Evolutionary conservation across 805 yeast species (phyloP).

Genomic region (Candida boidinii): DNA sequence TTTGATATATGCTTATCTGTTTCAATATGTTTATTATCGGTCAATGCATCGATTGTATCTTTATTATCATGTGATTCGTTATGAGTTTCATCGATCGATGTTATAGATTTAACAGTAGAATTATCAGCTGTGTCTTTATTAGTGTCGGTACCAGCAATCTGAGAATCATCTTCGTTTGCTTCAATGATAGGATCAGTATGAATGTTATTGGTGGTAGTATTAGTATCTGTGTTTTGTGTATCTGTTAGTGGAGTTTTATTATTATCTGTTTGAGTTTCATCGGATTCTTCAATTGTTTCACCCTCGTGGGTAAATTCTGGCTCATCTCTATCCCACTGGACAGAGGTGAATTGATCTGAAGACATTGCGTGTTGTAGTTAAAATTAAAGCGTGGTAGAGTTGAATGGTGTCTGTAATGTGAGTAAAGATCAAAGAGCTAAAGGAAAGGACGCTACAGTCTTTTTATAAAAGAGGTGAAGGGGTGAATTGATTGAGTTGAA

Average conservation of each 20-base stretch:
- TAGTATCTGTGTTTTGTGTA: not conserved
- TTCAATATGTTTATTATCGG: not conserved
- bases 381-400: too few species aligned
- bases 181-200: not conserved
- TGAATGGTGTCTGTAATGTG: too few species aligned
- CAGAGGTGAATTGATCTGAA: conserved; percentile 48
- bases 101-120: too few species aligned
- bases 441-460: too few species aligned
- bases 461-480: too few species aligned
- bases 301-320: not conserved
- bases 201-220: not conserved
- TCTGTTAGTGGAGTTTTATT: not conserved
- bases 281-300: conserved; percentile 12
- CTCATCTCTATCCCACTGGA: conserved; percentile 48
- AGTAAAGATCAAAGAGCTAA: too few species aligned
- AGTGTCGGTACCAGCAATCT: too few species aligned
- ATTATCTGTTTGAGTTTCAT: conserved; percentile 3
- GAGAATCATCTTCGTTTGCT: conserved; percentile 1
- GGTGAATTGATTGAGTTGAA: too few species aligned
- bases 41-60: not conserved
- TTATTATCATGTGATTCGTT: too few species aligned
- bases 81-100: too few species aligned
- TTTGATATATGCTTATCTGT: not conserved
- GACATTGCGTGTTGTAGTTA: too few species aligned
- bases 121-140: too few species aligned